These are phyloP conservation scores for Ensete glaucum DNA, from an alignment of 176 grass and related monocot genomes.

Conservation along the genomic window DNA sequence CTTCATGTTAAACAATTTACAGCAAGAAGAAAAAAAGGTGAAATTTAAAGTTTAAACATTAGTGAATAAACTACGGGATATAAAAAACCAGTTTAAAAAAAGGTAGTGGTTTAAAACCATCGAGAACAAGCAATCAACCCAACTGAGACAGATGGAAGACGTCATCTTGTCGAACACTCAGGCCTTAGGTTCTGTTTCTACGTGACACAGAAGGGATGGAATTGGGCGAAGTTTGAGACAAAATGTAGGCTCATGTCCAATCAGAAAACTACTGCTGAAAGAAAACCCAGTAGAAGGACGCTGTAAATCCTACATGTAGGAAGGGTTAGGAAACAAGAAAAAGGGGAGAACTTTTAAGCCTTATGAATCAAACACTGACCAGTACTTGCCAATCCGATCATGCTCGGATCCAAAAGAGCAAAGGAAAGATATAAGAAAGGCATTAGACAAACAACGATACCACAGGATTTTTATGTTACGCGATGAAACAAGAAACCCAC, in stretches of 20 bases:
- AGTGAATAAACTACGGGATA: neutral
- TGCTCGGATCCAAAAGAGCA: neutral
- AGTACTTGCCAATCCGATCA: neutral
- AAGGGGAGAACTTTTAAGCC: neutral
- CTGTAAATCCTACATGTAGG: neutral
- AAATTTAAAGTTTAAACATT: neutral
- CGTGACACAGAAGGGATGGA: neutral
- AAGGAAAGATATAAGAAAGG: neutral
- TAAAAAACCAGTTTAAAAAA: neutral
- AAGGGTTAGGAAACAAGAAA: neutral
- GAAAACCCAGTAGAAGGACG: neutral
- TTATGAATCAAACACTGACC: neutral
- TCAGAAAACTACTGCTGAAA: neutral
- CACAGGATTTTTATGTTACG: neutral
- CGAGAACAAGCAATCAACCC: too few species aligned
- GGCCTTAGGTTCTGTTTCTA: neutral
- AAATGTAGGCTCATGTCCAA: neutral
- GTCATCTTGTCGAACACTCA: neutral
- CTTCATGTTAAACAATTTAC: neutral
- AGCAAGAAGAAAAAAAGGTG: neutral
- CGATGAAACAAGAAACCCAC: too few species aligned
- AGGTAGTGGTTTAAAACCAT: too few species aligned
- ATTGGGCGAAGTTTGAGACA: neutral
- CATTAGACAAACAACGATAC: neutral
- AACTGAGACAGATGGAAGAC: too few species aligned